Evolutionary conservation across 179 eudicot genomes (phyloP).

Genomic region (Silene vulgaris): DNA sequence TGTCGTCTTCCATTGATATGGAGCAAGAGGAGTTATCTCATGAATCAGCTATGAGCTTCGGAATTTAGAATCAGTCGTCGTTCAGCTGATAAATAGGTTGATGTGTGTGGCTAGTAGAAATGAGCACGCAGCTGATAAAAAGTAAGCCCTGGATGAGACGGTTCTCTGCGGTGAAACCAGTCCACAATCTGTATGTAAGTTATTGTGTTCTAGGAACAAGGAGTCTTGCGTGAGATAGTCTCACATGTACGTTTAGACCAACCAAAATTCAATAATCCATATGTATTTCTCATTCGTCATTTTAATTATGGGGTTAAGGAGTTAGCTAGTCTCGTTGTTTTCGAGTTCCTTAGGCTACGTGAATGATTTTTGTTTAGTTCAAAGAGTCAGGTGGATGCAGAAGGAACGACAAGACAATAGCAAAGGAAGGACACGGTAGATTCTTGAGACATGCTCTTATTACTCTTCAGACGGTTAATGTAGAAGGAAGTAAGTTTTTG

Average conservation of each 20-base stretch:
- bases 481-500: slow-evolving; percentile 24
- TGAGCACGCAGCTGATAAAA: slow-evolving; percentile 2
- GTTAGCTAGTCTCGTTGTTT: background rate
- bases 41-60: slow-evolving; percentile 19
- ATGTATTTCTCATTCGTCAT: background rate
- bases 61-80: slow-evolving; percentile 21
- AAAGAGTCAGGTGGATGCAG: slow-evolving; percentile 1
- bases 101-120: no score
- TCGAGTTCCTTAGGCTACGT: background rate
- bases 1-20: slow-evolving; percentile 11
- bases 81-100: slow-evolving; percentile 1
- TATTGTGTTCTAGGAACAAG: background rate
- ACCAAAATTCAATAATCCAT: background rate
- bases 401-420: slow-evolving; percentile 13
- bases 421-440: slow-evolving; percentile 27
- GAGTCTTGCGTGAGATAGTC: background rate
- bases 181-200: no score
- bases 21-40: slow-evolving; percentile 25
- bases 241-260: background rate
- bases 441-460: slow-evolving; percentile 23
- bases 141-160: background rate
- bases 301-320: background rate
- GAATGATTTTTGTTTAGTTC: background rate
- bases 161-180: background rate
- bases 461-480: slow-evolving; percentile 26